These are phyloP conservation scores for Marasmius oreades DNA, from an alignment of 1,284 basidiomycete genomes.

Conservation along the genomic window DNA sequence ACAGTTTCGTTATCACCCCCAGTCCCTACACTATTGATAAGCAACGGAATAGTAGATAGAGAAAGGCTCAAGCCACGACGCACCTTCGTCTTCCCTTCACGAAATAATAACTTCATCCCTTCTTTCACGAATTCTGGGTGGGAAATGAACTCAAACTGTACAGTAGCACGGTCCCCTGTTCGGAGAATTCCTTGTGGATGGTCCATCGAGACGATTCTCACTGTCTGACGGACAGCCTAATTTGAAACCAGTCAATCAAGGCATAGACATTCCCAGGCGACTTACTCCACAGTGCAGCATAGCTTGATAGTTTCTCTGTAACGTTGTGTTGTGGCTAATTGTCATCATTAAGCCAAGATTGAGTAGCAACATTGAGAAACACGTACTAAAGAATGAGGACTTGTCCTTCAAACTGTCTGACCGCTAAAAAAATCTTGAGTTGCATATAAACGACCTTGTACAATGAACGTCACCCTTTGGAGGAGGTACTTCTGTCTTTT, in stretches of 20 bases:
- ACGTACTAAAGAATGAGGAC: constrained; percentile 79
- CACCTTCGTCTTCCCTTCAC: constrained; percentile 93
- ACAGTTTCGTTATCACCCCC: constrained; percentile 38
- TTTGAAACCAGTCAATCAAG: constrained; percentile 7
- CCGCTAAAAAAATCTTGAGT: constrained; percentile 43
- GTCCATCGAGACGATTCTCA: constrained; percentile 85
- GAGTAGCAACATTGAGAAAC: neutral
- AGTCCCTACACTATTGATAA: constrained; percentile 30
- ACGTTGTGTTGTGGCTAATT: constrained; percentile 83
- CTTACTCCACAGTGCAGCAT: constrained; percentile 83
- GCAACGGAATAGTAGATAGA: neutral
- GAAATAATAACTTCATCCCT: constrained; percentile 87
- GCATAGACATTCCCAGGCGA: constrained; percentile 13
- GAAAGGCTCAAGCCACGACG: constrained; percentile 7
- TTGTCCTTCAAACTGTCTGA: constrained; percentile 79
- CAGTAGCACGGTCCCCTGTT: constrained; percentile 87
- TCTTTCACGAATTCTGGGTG: constrained; percentile 89
- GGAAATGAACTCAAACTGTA: constrained; percentile 88
- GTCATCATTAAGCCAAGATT: constrained; percentile 24
- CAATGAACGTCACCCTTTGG: constrained; percentile 53
- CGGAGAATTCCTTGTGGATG: constrained; percentile 83
- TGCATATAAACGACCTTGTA: neutral
- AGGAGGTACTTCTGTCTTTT: constrained; percentile 40
- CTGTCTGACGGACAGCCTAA: constrained; percentile 85
- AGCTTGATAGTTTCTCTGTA: constrained; percentile 88